These are phyloP conservation scores for Cryptococcus sp. DNA, from an alignment of 1,284 basidiomycete genomes.

Conservation along the genomic window DNA sequence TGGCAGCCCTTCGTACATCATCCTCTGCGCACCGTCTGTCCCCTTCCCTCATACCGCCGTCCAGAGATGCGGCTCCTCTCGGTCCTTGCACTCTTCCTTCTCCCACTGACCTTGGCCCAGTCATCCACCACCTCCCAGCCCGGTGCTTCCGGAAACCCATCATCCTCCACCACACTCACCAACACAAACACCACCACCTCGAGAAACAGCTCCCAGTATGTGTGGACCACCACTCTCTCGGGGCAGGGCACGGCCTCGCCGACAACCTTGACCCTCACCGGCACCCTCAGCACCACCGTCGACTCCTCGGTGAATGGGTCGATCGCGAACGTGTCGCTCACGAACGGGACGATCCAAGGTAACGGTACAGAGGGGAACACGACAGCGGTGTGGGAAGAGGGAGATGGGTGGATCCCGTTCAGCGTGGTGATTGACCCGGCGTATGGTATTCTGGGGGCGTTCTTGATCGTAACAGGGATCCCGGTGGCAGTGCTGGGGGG, in stretches of 20 bases:
- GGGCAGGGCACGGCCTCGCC: conserved; percentile 24
- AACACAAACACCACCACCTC: conserved; percentile 4
- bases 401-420: conserved; percentile 44
- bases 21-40: too few species aligned
- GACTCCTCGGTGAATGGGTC: conserved; percentile 16
- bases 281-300: conserved; percentile 24
- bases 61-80: neutral
- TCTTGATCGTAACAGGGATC: conserved; percentile 84
- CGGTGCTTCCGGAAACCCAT: neutral
- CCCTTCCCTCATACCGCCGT: too few species aligned
- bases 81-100: neutral
- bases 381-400: conserved; percentile 39
- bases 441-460: conserved; percentile 80
- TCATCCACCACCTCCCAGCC: conserved; percentile 1
- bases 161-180: conserved; percentile 7
- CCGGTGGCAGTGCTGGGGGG: conserved; percentile 87
- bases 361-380: conserved; percentile 1
- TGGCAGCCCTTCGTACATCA: too few species aligned
- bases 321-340: conserved; percentile 21
- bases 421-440: conserved; percentile 77
- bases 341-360: conserved; percentile 27
- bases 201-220: conserved; percentile 4
- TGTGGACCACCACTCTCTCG: conserved; percentile 27
- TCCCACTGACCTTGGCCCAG: conserved; percentile 10
- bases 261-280: conserved; percentile 39